A percentile compares a stretch with the other conserved stretches of the same genome.
Evolutionary conservation across 108 stramenopile species (phyloP).

Genomic region (Cyclotella cryptica): DNA sequence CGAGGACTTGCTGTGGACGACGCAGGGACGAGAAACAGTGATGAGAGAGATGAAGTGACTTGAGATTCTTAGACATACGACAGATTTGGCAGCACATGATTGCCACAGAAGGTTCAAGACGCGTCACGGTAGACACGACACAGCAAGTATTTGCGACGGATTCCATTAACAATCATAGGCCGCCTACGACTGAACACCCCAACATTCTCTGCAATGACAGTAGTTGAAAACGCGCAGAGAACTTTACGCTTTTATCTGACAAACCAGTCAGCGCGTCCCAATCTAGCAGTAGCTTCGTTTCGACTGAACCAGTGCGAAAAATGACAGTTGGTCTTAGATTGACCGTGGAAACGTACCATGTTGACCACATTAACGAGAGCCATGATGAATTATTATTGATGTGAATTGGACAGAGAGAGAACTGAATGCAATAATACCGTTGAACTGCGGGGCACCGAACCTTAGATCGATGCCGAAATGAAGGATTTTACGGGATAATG

Average conservation of each 20-base stretch:
- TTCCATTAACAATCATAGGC: no score
- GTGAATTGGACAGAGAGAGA: no score
- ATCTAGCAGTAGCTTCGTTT: neutral
- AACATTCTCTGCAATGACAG: neutral
- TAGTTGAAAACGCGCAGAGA: conserved; percentile 1
- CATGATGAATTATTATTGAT: conserved; percentile 42
- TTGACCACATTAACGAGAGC: conserved; percentile 86
- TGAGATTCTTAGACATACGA: no score
- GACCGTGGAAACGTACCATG: conserved; percentile 87
- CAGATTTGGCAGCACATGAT: no score
- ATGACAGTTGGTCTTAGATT: neutral
- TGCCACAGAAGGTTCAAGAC: no score
- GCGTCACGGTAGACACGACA: no score
- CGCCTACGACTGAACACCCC: no score
- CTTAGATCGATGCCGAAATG: no score
- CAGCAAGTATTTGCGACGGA: no score
- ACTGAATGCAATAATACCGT: no score
- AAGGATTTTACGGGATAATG: no score
- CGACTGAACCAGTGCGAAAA: neutral
- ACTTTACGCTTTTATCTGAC: neutral
- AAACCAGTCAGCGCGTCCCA: neutral
- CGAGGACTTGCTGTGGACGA: conserved; percentile 81
- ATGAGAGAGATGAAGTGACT: conserved; percentile 7
- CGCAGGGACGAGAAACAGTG: conserved; percentile 6
- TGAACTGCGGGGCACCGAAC: no score